Percentiles rank a stretch among this genome's conserved stretches.
These are phyloP conservation scores for Pascua sp. DNA, from an alignment of 1,284 basidiomycete species.

Conservation along the genomic window DNA sequence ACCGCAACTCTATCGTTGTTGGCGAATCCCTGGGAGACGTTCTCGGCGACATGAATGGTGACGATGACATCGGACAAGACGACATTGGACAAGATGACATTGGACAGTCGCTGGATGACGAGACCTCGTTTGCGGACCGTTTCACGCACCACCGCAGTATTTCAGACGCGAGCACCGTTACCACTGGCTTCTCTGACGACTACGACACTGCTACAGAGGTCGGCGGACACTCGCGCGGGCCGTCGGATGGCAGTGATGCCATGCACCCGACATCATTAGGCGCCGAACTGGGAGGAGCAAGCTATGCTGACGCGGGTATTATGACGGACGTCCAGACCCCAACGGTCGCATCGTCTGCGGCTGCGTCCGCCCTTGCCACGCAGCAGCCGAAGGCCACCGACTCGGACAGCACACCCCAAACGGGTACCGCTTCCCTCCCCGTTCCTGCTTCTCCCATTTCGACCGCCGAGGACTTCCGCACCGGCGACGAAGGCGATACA, in stretches of 20 bases:
- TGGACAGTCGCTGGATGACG: too few species aligned
- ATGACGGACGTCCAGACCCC: constrained; percentile 33
- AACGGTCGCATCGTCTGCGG: too few species aligned
- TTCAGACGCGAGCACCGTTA: constrained; percentile 1
- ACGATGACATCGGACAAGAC: too few species aligned
- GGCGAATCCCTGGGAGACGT: constrained; percentile 23
- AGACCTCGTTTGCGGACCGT: neutral
- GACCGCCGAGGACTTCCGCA: constrained; percentile 24
- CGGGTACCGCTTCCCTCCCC: neutral
- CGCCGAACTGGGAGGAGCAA: too few species aligned
- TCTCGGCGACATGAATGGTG: constrained; percentile 6
- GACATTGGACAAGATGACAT: too few species aligned
- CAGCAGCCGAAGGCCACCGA: too few species aligned
- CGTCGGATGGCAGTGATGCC: constrained; percentile 1
- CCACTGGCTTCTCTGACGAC: constrained; percentile 4
- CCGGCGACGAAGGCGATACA: constrained; percentile 29
- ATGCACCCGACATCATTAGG: neutral
- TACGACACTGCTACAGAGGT: constrained; percentile 3
- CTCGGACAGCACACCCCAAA: too few species aligned
- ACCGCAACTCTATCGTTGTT: constrained; percentile 7
- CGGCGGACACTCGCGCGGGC: constrained; percentile 2
- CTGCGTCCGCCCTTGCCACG: too few species aligned
- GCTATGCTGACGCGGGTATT: constrained; percentile 29
- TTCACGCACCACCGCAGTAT: constrained; percentile 4
- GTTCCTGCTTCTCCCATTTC: constrained; percentile 6